Percentiles rank a stretch among this genome's conserved stretches.
Conservation (phyloP, 306 rosid species). For the Trifolium subterraneum region DNA sequence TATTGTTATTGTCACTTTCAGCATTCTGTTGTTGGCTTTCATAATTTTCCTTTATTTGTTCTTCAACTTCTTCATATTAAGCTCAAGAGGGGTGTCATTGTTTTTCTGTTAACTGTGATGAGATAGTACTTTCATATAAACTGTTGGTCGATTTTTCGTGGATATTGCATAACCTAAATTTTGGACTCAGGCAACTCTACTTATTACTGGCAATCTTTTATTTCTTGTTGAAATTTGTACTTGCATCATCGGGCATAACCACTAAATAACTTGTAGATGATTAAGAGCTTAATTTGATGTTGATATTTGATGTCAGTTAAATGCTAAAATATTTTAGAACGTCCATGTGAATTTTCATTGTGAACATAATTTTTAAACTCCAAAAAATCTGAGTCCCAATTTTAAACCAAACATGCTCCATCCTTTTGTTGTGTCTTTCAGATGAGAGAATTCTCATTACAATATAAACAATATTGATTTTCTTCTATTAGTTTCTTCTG, state of each 20-base stretch:
- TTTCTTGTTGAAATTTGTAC: constrained; percentile 1
- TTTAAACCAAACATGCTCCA: constrained; percentile 31
- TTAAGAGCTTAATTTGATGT: constrained; percentile 27
- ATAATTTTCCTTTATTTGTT: constrained; percentile 12
- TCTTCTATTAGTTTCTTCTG: constrained; percentile 3
- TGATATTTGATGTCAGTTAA: constrained; percentile 30
- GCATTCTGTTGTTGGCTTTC: constrained; percentile 21
- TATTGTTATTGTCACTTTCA: constrained; percentile 38
- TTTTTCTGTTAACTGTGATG: constrained; percentile 34
- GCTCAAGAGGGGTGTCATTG: constrained; percentile 14
- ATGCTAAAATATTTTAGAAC: background rate
- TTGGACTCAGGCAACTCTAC: constrained; percentile 28
- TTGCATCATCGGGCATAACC: constrained; percentile 5
- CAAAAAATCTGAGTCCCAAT: constrained; percentile 11
- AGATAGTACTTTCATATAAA: constrained; percentile 29
- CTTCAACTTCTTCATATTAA: constrained; percentile 18
- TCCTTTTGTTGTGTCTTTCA: constrained; percentile 12
- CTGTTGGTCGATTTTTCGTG: constrained; percentile 25
- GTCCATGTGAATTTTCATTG: constrained; percentile 10
- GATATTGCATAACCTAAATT: constrained; percentile 19
- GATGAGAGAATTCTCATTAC: constrained; percentile 1
- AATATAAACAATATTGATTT: constrained; percentile 21
- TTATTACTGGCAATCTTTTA: constrained; percentile 15
- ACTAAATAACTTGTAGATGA: constrained; percentile 24
- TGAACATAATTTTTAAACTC: constrained; percentile 29